Evolutionary conservation across 164 flowering plant species (phyloP), one percentile per base, ranked within the genome.

Genomic region (Vitis amurensis): DNA sequence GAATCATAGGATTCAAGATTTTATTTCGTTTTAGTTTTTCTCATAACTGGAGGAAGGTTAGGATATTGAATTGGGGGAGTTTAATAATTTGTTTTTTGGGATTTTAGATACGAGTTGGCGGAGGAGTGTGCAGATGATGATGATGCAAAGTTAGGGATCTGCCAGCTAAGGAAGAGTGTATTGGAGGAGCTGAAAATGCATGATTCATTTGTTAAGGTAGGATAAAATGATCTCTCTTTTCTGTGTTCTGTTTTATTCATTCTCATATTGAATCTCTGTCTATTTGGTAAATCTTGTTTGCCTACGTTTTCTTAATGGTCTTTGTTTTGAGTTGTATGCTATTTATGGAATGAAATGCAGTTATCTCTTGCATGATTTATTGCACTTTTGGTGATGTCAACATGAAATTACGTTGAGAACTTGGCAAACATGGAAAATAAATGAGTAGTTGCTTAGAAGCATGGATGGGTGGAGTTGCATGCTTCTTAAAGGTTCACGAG

Each of bases 71-170:
- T 27, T 48, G 17, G 15, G 31, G 30, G 23, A 23, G 27, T 63
- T 69, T n/a, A n/a, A n/a, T 16, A 47, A 51, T 62, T 29, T 66
- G 58, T 60, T 5, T 56, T 56, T 55, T 67, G 55, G 53, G 55
- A 27, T 48, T 17, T 62, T 64, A 90, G 96, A 75, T 90, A 83
- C 68, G 90, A 91, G 68, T 79, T 89, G 85, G 97, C 97, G 7
- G 95, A 87, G 69, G 97, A 91, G 19, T 88, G 89, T 76, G 90
- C 97, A 1, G 99, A 93, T 72, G 99, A 93, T 81, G 99, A 95
- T 69, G 99, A 95, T 61, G 96, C 83, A 14, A 93, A 91, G 68
- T 67, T 77, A 60, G 84, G 81, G 27, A 89, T 95, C 29, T 65
- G 77, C 11, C 69, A 90, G 50, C 75, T 95, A 81, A 87, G 93